phyloP scores from a whole-genome alignment of 805 yeast genomes.

The Cyberlindnera euphorbiiphila region DNA sequence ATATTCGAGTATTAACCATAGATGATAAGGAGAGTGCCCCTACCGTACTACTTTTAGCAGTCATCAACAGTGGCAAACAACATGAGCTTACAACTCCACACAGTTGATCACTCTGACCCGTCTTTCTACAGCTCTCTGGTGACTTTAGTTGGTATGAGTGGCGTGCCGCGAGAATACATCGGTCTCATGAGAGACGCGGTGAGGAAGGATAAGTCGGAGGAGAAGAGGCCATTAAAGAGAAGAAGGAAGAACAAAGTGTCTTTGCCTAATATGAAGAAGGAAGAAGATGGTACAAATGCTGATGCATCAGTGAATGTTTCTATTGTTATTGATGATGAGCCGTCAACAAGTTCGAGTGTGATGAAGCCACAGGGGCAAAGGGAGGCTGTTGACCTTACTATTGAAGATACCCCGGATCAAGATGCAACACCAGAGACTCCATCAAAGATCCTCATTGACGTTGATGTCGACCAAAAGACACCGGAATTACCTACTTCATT shows the following conservation, averaged over 20 bases:
- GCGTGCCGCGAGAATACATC: constrained; percentile 22
- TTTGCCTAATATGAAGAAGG: background rate
- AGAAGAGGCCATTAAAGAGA: constrained; percentile 17
- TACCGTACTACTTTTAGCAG: background rate
- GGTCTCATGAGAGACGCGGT: constrained; percentile 23
- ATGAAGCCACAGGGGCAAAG: background rate
- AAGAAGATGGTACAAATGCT: no score
- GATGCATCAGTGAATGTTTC: no score
- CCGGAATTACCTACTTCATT: constrained; percentile 1
- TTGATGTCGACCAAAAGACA: constrained; percentile 7
- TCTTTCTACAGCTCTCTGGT: no score
- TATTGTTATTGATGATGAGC: constrained; percentile 1
- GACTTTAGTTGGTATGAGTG: no score
- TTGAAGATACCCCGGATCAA: background rate
- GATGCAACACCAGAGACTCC: constrained; percentile 1
- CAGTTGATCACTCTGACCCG: background rate
- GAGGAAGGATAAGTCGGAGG: background rate
- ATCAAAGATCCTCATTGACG: background rate
- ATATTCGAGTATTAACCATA: no score
- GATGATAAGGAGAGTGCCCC: no score
- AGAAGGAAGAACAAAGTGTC: constrained; percentile 15
- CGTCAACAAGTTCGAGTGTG: background rate
- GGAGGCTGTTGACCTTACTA: constrained; percentile 3
- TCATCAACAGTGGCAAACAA: background rate
- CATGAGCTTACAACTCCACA: background rate